phyloP scores from a whole-genome alignment of 352 stramenopile genomes.

The Pythium brassicae region DNA sequence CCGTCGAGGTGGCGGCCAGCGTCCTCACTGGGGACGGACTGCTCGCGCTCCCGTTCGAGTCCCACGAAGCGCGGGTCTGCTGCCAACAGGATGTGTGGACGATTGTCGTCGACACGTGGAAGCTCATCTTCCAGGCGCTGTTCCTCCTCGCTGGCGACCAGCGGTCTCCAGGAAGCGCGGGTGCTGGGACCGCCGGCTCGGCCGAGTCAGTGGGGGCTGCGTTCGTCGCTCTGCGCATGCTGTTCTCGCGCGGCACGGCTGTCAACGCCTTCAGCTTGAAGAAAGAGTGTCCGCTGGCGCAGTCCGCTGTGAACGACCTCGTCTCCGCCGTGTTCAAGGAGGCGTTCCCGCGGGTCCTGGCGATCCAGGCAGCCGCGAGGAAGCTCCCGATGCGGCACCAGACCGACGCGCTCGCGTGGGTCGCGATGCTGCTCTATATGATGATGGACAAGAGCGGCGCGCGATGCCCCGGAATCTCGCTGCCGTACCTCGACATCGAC shows the following conservation, averaged over 20 bases:
- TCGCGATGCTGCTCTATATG: constrained; percentile 74
- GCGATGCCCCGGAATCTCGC: constrained; percentile 54
- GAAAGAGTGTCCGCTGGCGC: constrained; percentile 21
- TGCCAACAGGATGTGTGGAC: constrained; percentile 79
- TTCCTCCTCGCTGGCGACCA: constrained; percentile 10
- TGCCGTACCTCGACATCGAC: constrained; percentile 72
- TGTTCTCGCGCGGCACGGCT: constrained; percentile 45
- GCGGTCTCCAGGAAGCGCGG: neutral
- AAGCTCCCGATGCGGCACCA: constrained; percentile 53
- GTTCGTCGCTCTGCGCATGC: constrained; percentile 52
- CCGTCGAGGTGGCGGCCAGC: constrained; percentile 39
- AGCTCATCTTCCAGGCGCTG: constrained; percentile 71
- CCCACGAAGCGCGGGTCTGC: constrained; percentile 73
- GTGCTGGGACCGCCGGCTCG: neutral
- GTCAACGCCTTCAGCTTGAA: constrained; percentile 30
- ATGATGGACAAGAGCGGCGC: constrained; percentile 81
- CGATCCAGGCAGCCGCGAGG: constrained; percentile 37
- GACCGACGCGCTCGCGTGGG: constrained; percentile 51
- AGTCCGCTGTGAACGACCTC: constrained; percentile 64
- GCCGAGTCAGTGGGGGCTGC: constrained; percentile 30
- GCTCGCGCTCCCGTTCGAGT: constrained; percentile 77
- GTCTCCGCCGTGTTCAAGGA: constrained; percentile 61
- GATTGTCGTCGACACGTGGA: constrained; percentile 76
- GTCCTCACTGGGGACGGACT: constrained; percentile 49
- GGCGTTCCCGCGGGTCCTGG: constrained; percentile 48